A percentile compares a stretch with the other conserved stretches of the same genome.
Conservation (phyloP, 2,329 filamentous ascomycete species). For the Iodosphaeria phyllophila region DNA sequence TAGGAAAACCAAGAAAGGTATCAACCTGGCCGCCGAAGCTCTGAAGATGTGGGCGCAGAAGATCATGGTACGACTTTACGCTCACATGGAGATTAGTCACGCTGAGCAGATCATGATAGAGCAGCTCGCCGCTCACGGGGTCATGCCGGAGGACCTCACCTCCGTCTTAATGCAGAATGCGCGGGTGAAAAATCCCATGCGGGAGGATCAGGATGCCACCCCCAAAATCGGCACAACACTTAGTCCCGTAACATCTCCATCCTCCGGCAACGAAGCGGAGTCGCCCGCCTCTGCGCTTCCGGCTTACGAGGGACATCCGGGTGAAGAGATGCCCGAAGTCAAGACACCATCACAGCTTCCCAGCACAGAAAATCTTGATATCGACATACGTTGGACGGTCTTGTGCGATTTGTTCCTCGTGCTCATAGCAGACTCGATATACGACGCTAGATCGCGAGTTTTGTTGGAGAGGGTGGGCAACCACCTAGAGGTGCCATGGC, state of each 20-base stretch:
- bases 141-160: conserved; percentile 67
- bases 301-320: conserved; percentile 42
- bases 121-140: conserved; percentile 82
- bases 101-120: conserved; percentile 98
- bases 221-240: conserved; percentile 7
- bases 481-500: conserved; percentile 66
- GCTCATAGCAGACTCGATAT: conserved; percentile 87
- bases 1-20: conserved; percentile 52
- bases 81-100: conserved; percentile 88
- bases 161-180: conserved; percentile 81
- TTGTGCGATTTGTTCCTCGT: conserved; percentile 90
- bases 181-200: conserved; percentile 82
- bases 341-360: conserved; percentile 70
- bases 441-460: conserved; percentile 73
- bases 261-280: conserved; percentile 20
- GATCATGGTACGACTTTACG: conserved; percentile 89
- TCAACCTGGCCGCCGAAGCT: conserved; percentile 52
- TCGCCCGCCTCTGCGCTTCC: conserved; percentile 30
- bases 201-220: conserved; percentile 14
- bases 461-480: conserved; percentile 69
- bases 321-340: conserved; percentile 59
- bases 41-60: conserved; percentile 95
- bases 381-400: conserved; percentile 92
- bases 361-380: conserved; percentile 69
- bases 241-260: conserved; percentile 12